Evolutionary conservation across 441 rosid species (phyloP), one percentile per base, ranked within the genome.

Genomic region (Arabidopsis lyrata): DNA sequence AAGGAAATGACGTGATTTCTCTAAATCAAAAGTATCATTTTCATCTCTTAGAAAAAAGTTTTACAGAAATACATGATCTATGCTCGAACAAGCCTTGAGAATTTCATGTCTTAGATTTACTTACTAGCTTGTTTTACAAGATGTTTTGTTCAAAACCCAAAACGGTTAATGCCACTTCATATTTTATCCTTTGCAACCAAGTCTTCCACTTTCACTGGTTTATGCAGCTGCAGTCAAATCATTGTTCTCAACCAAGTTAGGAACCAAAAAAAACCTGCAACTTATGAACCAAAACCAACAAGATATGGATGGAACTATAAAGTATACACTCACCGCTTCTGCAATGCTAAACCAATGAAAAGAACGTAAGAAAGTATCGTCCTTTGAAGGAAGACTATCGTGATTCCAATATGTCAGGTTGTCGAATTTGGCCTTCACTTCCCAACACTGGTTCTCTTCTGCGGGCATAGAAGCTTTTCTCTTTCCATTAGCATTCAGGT

Each of bases 331-430:
- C 56, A 94, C 99, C 38, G 87, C 87, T 70, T 90, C 86, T 69
- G 98, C 91, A 73, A 90, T 83, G 48, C 81, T 56, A 22, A 90
- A 79, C 92, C 90, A 87, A 44, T 88, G 96, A 41, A 91, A 84
- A 47, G 90, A 81, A 11, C 97, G 93, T 53, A 84, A 32, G 59
- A 94, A 80, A 6, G 83, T 78, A 78, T 94, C 99, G 22, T 88
- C 88, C 70, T 84, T 83, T 11, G 97, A 87, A 69, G 99, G 99
- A 66, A 83, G 73, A 66, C 12, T 73, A 63, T 90, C 97, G 50
- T 87, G 91, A 83, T 94, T 94, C 97, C 99, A 94, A 75, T 86
- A 90, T 3, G 95, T 84, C 63, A 92, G 49, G 41, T 86, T 86
- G 65, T 85, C 86, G 62, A 92, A 94, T 64, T 78, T 87, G 1